A percentile compares a stretch with the other conserved stretches of the same genome.
These are phyloP conservation scores for Mucor mucedo DNA, from an alignment of 371 early-diverging fungal species.

Conservation along the genomic window DNA sequence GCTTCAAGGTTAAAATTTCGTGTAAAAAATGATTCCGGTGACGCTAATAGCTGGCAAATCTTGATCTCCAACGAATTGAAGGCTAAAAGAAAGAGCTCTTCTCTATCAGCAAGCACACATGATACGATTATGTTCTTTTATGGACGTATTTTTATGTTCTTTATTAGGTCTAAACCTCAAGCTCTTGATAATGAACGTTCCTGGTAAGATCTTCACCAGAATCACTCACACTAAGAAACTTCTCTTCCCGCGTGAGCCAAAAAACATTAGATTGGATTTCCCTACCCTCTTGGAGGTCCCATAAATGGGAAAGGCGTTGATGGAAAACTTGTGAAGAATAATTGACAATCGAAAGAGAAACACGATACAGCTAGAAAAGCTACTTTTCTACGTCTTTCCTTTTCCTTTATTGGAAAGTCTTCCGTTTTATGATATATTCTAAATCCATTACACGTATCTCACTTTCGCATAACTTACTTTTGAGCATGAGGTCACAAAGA, in stretches of 20 bases:
- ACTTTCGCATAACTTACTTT: too few relatives aligned
- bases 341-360: constrained; percentile 19
- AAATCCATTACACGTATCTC: too few relatives aligned
- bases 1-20: constrained; percentile 9
- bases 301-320: constrained; percentile 6
- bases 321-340: constrained; percentile 8
- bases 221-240: constrained; percentile 7
- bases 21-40: constrained; percentile 14
- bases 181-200: constrained; percentile 19
- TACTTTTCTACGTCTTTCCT: constrained; percentile 12
- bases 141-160: too few relatives aligned
- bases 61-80: constrained; percentile 14
- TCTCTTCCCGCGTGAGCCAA: constrained; percentile 4
- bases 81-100: constrained; percentile 7
- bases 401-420: constrained; percentile 13
- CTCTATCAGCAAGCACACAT: constrained; percentile 6
- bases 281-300: constrained; percentile 18
- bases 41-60: constrained; percentile 10
- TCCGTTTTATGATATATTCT: background rate
- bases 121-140: too few relatives aligned
- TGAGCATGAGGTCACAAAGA: too few relatives aligned
- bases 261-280: constrained; percentile 13
- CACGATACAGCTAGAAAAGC: constrained; percentile 5
- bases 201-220: constrained; percentile 9
- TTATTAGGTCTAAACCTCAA: constrained; percentile 8